Evolutionary conservation across 148 eudicot species (phyloP).

Genomic region (Nepenthes mirabilis): DNA sequence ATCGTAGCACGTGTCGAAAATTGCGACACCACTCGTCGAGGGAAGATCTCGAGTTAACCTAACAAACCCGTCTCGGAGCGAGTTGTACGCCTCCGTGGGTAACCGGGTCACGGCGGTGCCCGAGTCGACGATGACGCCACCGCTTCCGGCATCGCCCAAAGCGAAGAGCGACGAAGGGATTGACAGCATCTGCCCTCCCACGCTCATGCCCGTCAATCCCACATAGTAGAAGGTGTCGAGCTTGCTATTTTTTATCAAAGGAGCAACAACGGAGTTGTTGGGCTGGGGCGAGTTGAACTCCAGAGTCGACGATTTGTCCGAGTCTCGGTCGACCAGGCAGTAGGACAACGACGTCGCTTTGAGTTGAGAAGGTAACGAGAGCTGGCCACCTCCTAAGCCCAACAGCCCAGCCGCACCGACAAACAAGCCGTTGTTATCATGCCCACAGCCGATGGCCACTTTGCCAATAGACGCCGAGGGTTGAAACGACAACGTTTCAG

Average conservation of each 20-base stretch:
- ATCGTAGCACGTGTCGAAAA: constrained; percentile 66
- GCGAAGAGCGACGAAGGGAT: constrained; percentile 25
- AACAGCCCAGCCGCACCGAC: constrained; percentile 57
- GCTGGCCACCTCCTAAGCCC: constrained; percentile 53
- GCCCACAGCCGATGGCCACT: constrained; percentile 79
- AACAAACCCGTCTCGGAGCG: constrained; percentile 40
- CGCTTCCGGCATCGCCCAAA: constrained; percentile 24
- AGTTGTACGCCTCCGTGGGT: constrained; percentile 27
- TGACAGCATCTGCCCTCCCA: constrained; percentile 28
- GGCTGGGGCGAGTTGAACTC: constrained; percentile 35
- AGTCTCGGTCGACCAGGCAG: constrained; percentile 56
- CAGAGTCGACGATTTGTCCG: constrained; percentile 30
- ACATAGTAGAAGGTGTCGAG: constrained; percentile 34
- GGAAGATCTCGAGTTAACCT: constrained; percentile 16
- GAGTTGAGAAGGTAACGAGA: constrained; percentile 39
- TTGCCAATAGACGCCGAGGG: constrained; percentile 20
- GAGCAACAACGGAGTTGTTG: constrained; percentile 17
- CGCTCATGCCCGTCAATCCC: constrained; percentile 33
- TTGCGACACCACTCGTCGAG: constrained; percentile 12
- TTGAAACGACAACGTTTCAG: constrained; percentile 67
- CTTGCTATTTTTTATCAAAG: constrained; percentile 11
- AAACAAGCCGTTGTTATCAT: constrained; percentile 64
- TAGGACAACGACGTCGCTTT: constrained; percentile 51
- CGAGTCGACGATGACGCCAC: constrained; percentile 57
- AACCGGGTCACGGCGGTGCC: constrained; percentile 57